These are phyloP conservation scores for Fraxinus americana DNA, from an alignment of 257 asterid species.

Conservation along the genomic window DNA sequence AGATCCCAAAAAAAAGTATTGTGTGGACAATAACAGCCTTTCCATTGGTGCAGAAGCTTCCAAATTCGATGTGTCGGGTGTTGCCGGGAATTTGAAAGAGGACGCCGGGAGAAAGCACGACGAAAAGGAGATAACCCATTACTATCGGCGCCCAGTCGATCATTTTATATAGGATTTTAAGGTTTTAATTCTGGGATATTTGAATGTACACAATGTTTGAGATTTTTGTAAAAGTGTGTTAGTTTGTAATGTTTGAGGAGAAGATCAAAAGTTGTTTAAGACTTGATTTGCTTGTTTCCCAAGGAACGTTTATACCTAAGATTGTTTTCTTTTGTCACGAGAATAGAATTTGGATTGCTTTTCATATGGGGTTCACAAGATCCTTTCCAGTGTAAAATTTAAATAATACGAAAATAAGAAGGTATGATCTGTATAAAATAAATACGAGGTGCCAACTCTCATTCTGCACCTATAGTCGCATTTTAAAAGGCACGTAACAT, in stretches of 20 bases:
- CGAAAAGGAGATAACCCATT: constrained; percentile 49
- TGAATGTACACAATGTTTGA: background rate
- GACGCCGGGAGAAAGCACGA: constrained; percentile 57
- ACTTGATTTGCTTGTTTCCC: constrained; percentile 15
- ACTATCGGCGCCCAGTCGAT: constrained; percentile 59
- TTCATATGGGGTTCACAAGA: constrained; percentile 24
- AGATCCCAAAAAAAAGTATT: constrained; percentile 41
- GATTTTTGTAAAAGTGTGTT: background rate
- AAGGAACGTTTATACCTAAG: constrained; percentile 15
- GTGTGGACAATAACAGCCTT: constrained; percentile 57
- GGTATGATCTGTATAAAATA: no score
- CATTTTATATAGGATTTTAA: constrained; percentile 27
- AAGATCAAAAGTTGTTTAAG: background rate
- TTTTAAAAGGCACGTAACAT: no score
- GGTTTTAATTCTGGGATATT: background rate
- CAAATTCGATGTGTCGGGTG: constrained; percentile 44
- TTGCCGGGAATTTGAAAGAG: constrained; percentile 61
- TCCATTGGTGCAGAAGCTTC: constrained; percentile 59
- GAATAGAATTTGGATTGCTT: constrained; percentile 40
- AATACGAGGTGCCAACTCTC: background rate
- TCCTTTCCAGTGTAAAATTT: constrained; percentile 4
- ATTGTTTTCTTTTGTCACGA: constrained; percentile 23
- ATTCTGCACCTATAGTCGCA: no score
- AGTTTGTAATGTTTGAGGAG: background rate
- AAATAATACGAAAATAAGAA: background rate